Percentiles rank a stretch among this genome's conserved stretches.
phyloP scores from a whole-genome alignment of 148 eudicot species.

The Tetragonia tetragonoides region DNA sequence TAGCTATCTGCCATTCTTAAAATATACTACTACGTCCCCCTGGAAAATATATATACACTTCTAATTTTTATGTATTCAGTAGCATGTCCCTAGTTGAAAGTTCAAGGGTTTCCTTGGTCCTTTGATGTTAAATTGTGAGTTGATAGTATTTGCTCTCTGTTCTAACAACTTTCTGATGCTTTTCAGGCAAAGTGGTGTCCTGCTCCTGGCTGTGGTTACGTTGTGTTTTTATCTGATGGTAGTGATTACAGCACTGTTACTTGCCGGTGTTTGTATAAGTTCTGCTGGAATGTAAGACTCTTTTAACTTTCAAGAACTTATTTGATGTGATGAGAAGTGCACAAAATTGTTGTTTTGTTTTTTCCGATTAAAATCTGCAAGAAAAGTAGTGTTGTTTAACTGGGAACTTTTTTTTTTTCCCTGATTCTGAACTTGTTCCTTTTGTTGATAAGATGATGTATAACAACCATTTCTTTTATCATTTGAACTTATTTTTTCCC shows the following conservation, averaged over 20 bases:
- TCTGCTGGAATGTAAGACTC: conserved; percentile 73
- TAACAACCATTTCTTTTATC: not conserved
- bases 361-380: too few species aligned
- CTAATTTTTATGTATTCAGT: too few species aligned
- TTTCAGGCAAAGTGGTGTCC: conserved; percentile 79
- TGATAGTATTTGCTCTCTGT: not conserved
- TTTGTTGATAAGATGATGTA: not conserved
- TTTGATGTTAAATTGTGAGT: not conserved
- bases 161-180: not conserved
- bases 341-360: not conserved
- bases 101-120: not conserved
- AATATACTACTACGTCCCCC: too few species aligned
- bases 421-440: not conserved
- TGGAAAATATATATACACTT: too few species aligned
- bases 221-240: conserved; percentile 45
- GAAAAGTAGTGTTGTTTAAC: not conserved
- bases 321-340: not conserved
- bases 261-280: conserved; percentile 58
- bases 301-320: not conserved
- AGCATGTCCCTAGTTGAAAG: too few species aligned
- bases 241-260: conserved; percentile 43
- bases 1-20: too few species aligned
- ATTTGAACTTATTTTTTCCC: not conserved
- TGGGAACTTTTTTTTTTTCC: too few species aligned
- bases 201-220: conserved; percentile 71